phyloP scores from a whole-genome alignment of 2,329 filamentous ascomycete species.

The Stachybotrys chartarum region DNA sequence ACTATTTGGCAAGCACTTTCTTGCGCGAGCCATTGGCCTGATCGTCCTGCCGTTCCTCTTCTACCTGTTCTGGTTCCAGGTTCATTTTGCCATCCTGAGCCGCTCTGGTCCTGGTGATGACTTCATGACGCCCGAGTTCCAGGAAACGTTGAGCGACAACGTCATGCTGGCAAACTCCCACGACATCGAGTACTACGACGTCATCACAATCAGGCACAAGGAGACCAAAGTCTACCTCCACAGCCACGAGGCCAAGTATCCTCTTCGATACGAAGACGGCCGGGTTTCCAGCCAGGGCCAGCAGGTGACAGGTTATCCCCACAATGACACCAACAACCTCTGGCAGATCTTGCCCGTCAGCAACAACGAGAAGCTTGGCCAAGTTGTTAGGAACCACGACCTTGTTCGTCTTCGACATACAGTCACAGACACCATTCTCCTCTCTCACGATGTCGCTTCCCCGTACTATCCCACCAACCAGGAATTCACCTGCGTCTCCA shows the following conservation, averaged over 20 bases:
- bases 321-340: slow-evolving; percentile 97
- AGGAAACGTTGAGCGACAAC: slow-evolving; percentile 94
- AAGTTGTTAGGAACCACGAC: slow-evolving; percentile 74
- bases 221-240: slow-evolving; percentile 96
- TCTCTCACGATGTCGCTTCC: slow-evolving; percentile 95
- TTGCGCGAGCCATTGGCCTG: slow-evolving; percentile 75
- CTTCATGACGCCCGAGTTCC: slow-evolving; percentile 98
- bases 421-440: slow-evolving; percentile 74
- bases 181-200: slow-evolving; percentile 83
- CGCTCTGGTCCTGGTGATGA: slow-evolving; percentile 92
- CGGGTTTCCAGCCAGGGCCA: slow-evolving; percentile 96
- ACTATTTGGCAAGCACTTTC: slow-evolving; percentile 84
- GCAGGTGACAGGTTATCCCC: slow-evolving; percentile 96
- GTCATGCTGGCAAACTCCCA: slow-evolving; percentile 82
- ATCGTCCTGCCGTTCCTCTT: slow-evolving; percentile 92
- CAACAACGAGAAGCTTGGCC: slow-evolving; percentile 50
- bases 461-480: slow-evolving; percentile 97
- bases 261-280: slow-evolving; percentile 92
- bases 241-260: slow-evolving; percentile 84
- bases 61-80: slow-evolving; percentile 99
- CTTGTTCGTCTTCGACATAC: slow-evolving; percentile 80
- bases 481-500: slow-evolving; percentile 81
- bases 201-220: slow-evolving; percentile 85
- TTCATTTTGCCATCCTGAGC: slow-evolving; percentile 86
- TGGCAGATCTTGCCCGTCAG: slow-evolving; percentile 82